Percentiles rank a stretch among this genome's conserved stretches.
Evolutionary conservation across 176 grass and related monocot species (phyloP).

Genomic region (Poa pratensis): DNA sequence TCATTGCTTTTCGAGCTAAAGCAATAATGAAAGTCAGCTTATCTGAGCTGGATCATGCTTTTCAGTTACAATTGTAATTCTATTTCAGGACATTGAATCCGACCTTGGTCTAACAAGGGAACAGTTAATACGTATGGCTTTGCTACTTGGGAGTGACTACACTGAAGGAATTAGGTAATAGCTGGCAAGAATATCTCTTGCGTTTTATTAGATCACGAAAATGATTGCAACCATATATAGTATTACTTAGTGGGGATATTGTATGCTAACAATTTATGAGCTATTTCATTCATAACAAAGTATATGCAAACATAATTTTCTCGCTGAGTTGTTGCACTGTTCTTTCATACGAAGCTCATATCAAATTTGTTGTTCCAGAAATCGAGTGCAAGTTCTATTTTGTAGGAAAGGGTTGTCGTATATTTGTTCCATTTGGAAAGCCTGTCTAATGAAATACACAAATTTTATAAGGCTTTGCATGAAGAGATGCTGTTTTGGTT

Average conservation of each 20-base stretch:
- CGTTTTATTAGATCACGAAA: conserved; percentile 30
- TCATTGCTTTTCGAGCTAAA: conserved; percentile 24
- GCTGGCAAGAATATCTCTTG: conserved; percentile 23
- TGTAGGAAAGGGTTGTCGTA: neutral
- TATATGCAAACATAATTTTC: conserved; percentile 24
- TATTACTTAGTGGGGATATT: neutral
- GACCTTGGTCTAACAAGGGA: conserved; percentile 91
- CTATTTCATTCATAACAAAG: conserved; percentile 27
- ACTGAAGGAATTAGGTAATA: conserved; percentile 95
- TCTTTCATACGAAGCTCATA: conserved; percentile 1
- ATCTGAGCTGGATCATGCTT: conserved; percentile 29
- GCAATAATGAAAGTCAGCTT: conserved; percentile 1
- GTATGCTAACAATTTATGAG: neutral
- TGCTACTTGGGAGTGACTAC: conserved; percentile 98
- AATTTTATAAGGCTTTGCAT: conserved; percentile 21
- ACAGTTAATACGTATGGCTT: conserved; percentile 86
- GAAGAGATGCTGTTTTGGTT: neutral
- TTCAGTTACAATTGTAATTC: conserved; percentile 35
- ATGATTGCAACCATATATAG: neutral
- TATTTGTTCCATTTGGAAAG: neutral
- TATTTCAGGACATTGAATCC: conserved; percentile 89
- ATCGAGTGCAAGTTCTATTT: neutral
- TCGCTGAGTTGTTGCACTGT: conserved; percentile 23
- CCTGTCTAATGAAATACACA: conserved; percentile 9
- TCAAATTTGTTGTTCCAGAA: conserved; percentile 31